A percentile compares a stretch with the other conserved stretches of the same genome.
These are phyloP conservation scores for Funneliformis mosseae DNA, from an alignment of 192 early-diverging fungal species.

Conservation along the genomic window DNA sequence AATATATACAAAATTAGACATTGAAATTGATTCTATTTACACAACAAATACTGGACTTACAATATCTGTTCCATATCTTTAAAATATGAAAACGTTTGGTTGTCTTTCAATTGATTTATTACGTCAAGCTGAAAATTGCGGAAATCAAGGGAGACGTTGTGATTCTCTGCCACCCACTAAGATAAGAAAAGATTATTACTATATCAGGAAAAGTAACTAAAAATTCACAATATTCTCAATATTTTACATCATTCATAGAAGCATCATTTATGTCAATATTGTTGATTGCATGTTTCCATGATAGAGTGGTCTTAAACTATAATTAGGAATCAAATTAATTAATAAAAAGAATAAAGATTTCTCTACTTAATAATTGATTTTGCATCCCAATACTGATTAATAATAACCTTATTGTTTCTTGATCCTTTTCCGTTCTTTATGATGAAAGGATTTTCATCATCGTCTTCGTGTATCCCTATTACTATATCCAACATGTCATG, in stretches of 20 bases:
- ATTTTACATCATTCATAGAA: not conserved
- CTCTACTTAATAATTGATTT: not conserved
- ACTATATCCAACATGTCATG: too few relatives aligned
- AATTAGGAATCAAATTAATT: constrained; percentile 7
- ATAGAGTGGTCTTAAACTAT: constrained; percentile 13
- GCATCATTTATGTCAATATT: constrained; percentile 12
- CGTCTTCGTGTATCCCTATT: too few relatives aligned
- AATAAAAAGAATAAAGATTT: not conserved
- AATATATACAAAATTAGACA: constrained; percentile 23
- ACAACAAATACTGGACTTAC: too few relatives aligned
- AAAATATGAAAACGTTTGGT: constrained; percentile 4
- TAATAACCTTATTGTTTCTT: constrained; percentile 23
- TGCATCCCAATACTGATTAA: constrained; percentile 16
- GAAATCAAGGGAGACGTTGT: constrained; percentile 20
- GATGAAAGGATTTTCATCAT: constrained; percentile 7
- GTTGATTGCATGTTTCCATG: not conserved
- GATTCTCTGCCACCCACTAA: not conserved
- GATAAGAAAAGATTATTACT: not conserved
- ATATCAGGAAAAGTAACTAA: constrained; percentile 5
- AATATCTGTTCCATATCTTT: constrained; percentile 28
- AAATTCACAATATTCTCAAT: not conserved
- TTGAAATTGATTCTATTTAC: constrained; percentile 16
- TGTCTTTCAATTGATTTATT: constrained; percentile 10
- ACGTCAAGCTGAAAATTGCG: constrained; percentile 1
- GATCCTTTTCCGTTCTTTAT: not conserved